Base-by-base conservation (phyloP, 768 basidiomycete genomes). In the Suillus weaverae region DNA sequence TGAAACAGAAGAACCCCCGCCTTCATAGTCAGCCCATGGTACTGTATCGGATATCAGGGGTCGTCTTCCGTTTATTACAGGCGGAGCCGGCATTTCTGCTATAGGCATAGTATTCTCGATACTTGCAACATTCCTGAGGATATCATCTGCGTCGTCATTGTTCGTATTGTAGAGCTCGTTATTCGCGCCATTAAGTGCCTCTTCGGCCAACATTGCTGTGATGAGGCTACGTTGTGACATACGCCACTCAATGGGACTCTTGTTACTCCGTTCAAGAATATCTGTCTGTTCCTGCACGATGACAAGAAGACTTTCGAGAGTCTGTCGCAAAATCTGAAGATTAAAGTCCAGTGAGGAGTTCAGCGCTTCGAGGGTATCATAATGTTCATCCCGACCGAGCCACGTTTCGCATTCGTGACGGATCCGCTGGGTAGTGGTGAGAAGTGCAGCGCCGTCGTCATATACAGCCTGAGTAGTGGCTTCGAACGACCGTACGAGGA, bases 401-500 rank as follows among this genome's bases (percentile, higher is more conserved):
- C 69, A 69, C 18, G 62, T 65, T 65, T 73, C 73, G 66, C 68
- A 69, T 64, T 65, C 68, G 46, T 70, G 68, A 22, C 70, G 76
- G 11, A 76, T 66, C 16, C 68, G 68, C 61, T 85, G 85, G 18
- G 80, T 68, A 3, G 75, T 70, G 16, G 77, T 69, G 20, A 87
- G 74, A 11, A 87, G 69, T 0, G 73, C 68, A 0, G 80, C 73
- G 2, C 82, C 78, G 60, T 83, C 80, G 63, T 87, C 85, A 66
- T 81, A 85, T 1, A 87, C 72, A 3, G 82, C 80, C 63, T 87
- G 86, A 13, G 82, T 76, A 14, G 77, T 68, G 1, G 77, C 76
- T 69, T 87, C 86, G 53, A 86, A 71, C 7, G 79, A 78, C 30
- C 84, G 80, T 9, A 86, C 74, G 20, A 85, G 75, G 18, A 75